A percentile compares a stretch with the other conserved stretches of the same genome.
Conservation (phyloP, 2,329 filamentous ascomycete genomes). For the Clathrospora elynae region DNA sequence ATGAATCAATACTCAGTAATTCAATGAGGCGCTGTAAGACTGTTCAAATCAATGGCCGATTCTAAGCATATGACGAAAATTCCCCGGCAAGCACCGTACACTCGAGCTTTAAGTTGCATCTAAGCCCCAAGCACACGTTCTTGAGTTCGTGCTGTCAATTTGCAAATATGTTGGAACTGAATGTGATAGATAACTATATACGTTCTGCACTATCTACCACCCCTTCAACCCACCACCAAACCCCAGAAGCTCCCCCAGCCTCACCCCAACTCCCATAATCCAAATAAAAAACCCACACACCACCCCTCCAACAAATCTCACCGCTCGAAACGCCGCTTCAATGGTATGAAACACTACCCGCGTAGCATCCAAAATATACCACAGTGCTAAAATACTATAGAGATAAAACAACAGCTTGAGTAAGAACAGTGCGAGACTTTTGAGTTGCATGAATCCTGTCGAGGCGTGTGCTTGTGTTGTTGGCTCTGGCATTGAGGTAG, state of each 20-base stretch:
- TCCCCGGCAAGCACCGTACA: no score
- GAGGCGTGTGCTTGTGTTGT: no score
- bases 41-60: no score
- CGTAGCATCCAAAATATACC: conserved; percentile 37
- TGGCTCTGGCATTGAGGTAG: conserved; percentile 4
- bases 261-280: background rate
- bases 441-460: conserved; percentile 31
- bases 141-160: no score
- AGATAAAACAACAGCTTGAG: conserved; percentile 28
- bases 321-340: conserved; percentile 29
- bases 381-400: conserved; percentile 35
- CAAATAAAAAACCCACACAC: conserved; percentile 16
- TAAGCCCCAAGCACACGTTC: no score
- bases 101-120: no score
- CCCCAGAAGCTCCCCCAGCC: conserved; percentile 18
- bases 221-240: conserved; percentile 21
- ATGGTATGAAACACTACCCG: conserved; percentile 29
- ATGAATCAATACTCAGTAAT: no score
- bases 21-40: no score
- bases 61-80: no score
- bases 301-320: conserved; percentile 14
- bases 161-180: no score
- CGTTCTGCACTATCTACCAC: no score
- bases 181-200: no score
- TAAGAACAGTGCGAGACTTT: conserved; percentile 15